Conservation (phyloP, 805 yeast species). For the Cyberlindnera mrakii region DNA sequence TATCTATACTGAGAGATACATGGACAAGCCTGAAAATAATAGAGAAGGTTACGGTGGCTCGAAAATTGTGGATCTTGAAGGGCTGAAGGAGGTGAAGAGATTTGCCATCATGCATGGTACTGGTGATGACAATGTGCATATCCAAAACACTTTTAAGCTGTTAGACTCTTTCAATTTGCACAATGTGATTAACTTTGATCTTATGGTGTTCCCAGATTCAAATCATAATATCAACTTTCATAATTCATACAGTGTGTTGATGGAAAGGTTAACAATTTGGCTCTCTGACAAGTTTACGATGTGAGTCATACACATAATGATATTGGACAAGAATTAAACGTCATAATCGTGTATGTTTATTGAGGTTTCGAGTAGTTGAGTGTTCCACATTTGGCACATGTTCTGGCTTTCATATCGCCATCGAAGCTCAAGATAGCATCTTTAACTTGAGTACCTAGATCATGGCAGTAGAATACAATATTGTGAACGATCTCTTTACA, state of each 20-base stretch:
- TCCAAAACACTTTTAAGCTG: slow-evolving; percentile 60
- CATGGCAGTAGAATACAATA: slow-evolving; percentile 64
- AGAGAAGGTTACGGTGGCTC: slow-evolving; percentile 40
- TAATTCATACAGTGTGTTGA: slow-evolving; percentile 72
- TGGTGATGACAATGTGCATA: slow-evolving; percentile 80
- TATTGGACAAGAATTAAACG: not conserved
- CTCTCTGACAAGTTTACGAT: slow-evolving; percentile 23
- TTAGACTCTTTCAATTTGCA: slow-evolving; percentile 50
- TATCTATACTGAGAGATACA: slow-evolving; percentile 72
- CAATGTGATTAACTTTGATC: slow-evolving; percentile 69
- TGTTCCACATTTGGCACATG: slow-evolving; percentile 72
- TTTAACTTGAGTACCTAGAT: slow-evolving; percentile 87
- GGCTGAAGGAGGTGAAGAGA: slow-evolving; percentile 43
- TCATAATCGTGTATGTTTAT: not conserved
- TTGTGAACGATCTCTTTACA: slow-evolving; percentile 67
- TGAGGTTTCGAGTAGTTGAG: slow-evolving; percentile 63
- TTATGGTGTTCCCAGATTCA: slow-evolving; percentile 88
- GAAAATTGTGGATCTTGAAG: slow-evolving; percentile 35
- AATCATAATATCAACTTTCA: slow-evolving; percentile 79
- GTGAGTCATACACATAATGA: not conserved
- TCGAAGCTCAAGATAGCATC: slow-evolving; percentile 73
- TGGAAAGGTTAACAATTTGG: slow-evolving; percentile 59
- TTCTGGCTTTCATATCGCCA: slow-evolving; percentile 52
- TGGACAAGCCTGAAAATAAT: slow-evolving; percentile 51
- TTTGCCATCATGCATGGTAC: slow-evolving; percentile 77